A percentile compares a stretch with the other conserved stretches of the same genome.
phyloP scores from a whole-genome alignment of 345 rosid genomes.

The Hypericum perforatum region DNA sequence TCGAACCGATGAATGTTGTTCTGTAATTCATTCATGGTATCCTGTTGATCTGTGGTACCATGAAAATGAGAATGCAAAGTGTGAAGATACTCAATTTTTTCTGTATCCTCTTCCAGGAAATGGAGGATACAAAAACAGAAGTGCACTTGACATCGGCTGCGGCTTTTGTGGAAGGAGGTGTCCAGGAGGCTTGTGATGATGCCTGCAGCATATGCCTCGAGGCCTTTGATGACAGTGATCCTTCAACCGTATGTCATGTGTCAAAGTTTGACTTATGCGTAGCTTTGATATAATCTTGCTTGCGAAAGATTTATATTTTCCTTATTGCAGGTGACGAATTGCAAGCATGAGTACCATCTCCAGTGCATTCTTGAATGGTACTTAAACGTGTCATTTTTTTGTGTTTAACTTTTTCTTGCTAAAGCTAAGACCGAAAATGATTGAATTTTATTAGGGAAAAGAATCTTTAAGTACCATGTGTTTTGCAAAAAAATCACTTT shows the following conservation, averaged over 20 bases:
- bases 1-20: too few species aligned
- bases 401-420: too few species aligned
- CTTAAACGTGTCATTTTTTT: neutral
- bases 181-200: conserved; percentile 26
- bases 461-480: too few species aligned
- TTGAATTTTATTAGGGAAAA: too few species aligned
- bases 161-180: conserved; percentile 29
- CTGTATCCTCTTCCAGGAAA: conserved; percentile 31
- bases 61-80: too few species aligned
- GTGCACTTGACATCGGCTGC: conserved; percentile 24
- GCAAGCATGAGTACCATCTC: conserved; percentile 5
- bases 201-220: conserved; percentile 30
- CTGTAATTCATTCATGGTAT: too few species aligned
- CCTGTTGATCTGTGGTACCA: too few species aligned
- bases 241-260: conserved; percentile 15
- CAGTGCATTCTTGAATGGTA: conserved; percentile 5
- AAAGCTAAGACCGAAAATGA: too few species aligned
- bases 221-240: conserved; percentile 19
- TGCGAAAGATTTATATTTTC: neutral
- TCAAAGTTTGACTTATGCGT: neutral
- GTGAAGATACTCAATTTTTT: neutral
- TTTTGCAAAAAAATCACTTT: too few species aligned
- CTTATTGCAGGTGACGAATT: neutral
- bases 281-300: neutral
- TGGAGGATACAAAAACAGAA: conserved; percentile 19